Conservation (phyloP, 495 filamentous ascomycete species). For the Cairneyella variabilis region DNA sequence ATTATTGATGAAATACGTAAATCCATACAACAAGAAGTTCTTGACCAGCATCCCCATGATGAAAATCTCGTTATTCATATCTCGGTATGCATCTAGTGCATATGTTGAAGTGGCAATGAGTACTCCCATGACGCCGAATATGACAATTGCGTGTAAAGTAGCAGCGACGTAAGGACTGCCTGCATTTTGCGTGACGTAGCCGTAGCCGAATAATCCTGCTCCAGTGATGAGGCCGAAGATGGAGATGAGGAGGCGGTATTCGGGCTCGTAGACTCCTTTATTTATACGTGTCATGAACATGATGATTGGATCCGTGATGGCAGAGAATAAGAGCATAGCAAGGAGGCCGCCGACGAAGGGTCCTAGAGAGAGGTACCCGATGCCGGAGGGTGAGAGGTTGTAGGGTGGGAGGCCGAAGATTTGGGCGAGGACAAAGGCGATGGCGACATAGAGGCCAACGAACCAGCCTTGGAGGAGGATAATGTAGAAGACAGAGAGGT, state of each 20-base stretch:
- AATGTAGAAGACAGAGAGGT: slow-evolving; percentile 60
- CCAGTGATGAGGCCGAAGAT: slow-evolving; percentile 34
- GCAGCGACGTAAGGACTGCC: slow-evolving; percentile 37
- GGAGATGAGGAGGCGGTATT: slow-evolving; percentile 40
- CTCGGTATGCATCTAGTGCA: slow-evolving; percentile 41
- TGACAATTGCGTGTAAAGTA: slow-evolving; percentile 38
- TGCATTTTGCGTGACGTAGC: slow-evolving; percentile 32
- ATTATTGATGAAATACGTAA: slow-evolving; percentile 40
- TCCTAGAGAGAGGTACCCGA: slow-evolving; percentile 54
- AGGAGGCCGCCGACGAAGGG: slow-evolving; percentile 9
- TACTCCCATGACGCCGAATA: slow-evolving; percentile 35
- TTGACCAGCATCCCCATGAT: slow-evolving; percentile 37
- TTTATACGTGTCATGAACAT: slow-evolving; percentile 37
- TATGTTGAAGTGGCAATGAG: slow-evolving; percentile 39
- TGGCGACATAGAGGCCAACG: slow-evolving; percentile 63
- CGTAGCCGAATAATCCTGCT: slow-evolving; percentile 41
- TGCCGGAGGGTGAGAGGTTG: slow-evolving; percentile 50
- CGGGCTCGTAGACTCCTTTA: slow-evolving; percentile 41
- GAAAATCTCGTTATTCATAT: slow-evolving; percentile 40
- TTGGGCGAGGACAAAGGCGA: slow-evolving; percentile 49
- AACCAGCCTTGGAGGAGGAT: slow-evolving; percentile 62
- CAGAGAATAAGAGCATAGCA: slow-evolving; percentile 34
- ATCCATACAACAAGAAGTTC: slow-evolving; percentile 43
- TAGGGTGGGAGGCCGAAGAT: slow-evolving; percentile 55
- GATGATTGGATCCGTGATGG: slow-evolving; percentile 35